Conservation (phyloP, 2,329 filamentous ascomycete genomes). For the Trematosphaeria pertusa region DNA sequence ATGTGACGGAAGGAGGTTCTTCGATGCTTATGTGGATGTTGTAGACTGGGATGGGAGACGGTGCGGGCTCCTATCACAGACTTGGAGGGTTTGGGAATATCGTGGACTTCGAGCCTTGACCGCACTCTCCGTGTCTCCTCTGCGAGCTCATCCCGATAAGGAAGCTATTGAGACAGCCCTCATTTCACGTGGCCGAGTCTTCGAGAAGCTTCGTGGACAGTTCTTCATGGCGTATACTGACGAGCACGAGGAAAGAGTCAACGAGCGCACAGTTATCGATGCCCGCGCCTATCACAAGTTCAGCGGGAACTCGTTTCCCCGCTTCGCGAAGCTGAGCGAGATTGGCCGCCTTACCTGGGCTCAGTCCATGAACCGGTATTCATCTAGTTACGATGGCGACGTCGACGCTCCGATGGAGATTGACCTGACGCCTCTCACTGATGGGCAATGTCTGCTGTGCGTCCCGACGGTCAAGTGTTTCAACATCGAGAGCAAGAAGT, state of each 20-base stretch:
- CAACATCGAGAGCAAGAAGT: conserved; percentile 27
- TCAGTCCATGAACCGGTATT: conserved; percentile 21
- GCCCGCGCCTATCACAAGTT: conserved; percentile 20
- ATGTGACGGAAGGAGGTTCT: conserved; percentile 43
- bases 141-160: conserved; percentile 48
- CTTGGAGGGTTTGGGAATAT: conserved; percentile 20
- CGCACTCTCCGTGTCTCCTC: conserved; percentile 48
- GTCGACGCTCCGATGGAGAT: conserved; percentile 5
- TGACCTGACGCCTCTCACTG: conserved; percentile 18
- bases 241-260: conserved; percentile 10
- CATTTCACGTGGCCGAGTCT: conserved; percentile 51
- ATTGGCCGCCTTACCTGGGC: conserved; percentile 20
- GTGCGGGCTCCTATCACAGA: conserved; percentile 25
- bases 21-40: conserved; percentile 13
- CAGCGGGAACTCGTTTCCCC: conserved; percentile 5
- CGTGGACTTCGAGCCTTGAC: conserved; percentile 50
- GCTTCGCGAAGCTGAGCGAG: conserved; percentile 14
- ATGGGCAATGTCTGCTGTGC: conserved; percentile 20
- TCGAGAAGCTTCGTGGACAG: conserved; percentile 54
- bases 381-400: background rate
- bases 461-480: conserved; percentile 18
- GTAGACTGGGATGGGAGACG: conserved; percentile 31
- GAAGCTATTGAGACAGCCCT: conserved; percentile 46
- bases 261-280: conserved; percentile 19
- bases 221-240: conserved; percentile 54